These are phyloP conservation scores for Arachis hypogaea DNA, from an alignment of 306 rosid genomes.

Conservation along the genomic window DNA sequence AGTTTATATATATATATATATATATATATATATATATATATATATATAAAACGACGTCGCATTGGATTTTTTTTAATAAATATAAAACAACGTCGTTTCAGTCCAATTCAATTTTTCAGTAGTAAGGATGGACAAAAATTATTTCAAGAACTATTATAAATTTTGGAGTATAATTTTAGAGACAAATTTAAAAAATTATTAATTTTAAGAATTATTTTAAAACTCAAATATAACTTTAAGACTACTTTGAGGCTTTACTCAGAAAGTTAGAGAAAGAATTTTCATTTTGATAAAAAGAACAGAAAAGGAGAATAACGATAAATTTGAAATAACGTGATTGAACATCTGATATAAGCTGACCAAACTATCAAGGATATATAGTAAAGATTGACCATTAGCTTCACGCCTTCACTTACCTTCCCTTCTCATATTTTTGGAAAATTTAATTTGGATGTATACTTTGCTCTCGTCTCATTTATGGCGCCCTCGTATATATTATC, in stretches of 20 bases:
- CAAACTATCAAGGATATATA: not conserved
- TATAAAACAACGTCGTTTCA: no score
- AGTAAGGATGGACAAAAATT: no score
- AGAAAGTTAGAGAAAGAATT: conserved; percentile 10
- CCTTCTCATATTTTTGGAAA: not conserved
- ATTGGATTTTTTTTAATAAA: no score
- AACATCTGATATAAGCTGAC: conserved; percentile 12
- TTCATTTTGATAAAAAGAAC: not conserved
- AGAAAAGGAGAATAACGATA: not conserved
- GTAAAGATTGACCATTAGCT: conserved; percentile 42
- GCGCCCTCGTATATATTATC: not conserved
- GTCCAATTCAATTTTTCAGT: no score
- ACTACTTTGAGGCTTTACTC: no score
- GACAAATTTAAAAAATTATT: no score
- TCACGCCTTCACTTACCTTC: conserved; percentile 46
- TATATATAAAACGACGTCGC: no score
- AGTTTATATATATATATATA: no score
- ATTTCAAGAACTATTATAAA: no score
- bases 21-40: no score
- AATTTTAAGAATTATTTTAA: no score
- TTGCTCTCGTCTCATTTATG: not conserved
- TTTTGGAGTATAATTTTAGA: no score
- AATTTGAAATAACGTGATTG: not conserved
- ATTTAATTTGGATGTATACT: not conserved
- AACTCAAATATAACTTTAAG: not conserved